A percentile compares a stretch with the other conserved stretches of the same genome.
These are phyloP conservation scores for Podospora tetraspora DNA, from an alignment of 495 filamentous ascomycete genomes.

Conservation along the genomic window DNA sequence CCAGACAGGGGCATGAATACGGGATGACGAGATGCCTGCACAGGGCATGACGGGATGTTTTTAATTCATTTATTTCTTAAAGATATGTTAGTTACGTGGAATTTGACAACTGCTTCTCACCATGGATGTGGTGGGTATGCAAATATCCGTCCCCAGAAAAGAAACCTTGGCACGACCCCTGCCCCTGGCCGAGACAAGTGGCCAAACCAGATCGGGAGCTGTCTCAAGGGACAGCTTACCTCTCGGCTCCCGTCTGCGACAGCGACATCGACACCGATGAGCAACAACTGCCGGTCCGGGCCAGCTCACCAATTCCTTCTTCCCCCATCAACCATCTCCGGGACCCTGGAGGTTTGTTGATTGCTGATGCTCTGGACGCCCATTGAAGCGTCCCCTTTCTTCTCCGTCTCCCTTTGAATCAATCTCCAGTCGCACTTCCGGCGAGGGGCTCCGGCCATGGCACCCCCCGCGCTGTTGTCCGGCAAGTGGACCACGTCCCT, in stretches of 20 bases:
- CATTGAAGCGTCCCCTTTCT: slow-evolving; percentile 12
- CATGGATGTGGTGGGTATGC: neutral
- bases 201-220: slow-evolving; percentile 14
- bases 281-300: neutral
- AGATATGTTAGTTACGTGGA: neutral
- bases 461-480: slow-evolving; percentile 42
- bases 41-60: neutral
- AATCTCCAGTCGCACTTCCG: neutral
- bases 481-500: slow-evolving; percentile 53
- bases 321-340: slow-evolving; percentile 13
- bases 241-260: slow-evolving; percentile 6
- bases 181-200: slow-evolving; percentile 19
- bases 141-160: neutral
- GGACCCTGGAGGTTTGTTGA: slow-evolving; percentile 21
- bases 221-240: slow-evolving; percentile 18
- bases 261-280: neutral
- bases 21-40: neutral
- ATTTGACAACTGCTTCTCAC: neutral
- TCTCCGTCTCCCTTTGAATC: slow-evolving; percentile 14
- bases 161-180: slow-evolving; percentile 5
- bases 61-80: neutral
- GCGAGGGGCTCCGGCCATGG: slow-evolving; percentile 31
- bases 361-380: slow-evolving; percentile 11
- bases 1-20: neutral
- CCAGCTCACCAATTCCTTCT: neutral